These are phyloP conservation scores for Huntiella moniliformis DNA, from an alignment of 2,329 filamentous ascomycete genomes.

Conservation along the genomic window DNA sequence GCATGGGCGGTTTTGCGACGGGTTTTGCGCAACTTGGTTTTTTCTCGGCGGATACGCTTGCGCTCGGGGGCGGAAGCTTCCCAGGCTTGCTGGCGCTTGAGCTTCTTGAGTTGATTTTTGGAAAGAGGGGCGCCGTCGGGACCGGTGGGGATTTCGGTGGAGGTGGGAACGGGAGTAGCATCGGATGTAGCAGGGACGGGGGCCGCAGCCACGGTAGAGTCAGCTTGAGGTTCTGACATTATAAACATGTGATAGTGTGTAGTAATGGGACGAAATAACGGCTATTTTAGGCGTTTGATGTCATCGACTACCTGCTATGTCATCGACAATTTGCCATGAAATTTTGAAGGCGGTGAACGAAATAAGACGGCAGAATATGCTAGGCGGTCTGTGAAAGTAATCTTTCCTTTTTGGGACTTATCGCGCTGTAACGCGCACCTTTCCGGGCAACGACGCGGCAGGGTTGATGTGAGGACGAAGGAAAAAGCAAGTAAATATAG, in stretches of 20 bases:
- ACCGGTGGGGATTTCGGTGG: neutral
- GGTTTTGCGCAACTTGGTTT: slow-evolving; percentile 27
- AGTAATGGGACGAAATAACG: no score
- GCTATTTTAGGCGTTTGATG: no score
- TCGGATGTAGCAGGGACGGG: neutral
- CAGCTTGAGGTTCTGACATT: neutral
- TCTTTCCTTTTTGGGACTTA: slow-evolving; percentile 10
- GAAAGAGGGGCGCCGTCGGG: slow-evolving; percentile 32
- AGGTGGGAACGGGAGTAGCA: neutral
- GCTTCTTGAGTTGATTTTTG: slow-evolving; percentile 72
- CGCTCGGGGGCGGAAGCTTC: slow-evolving; percentile 49
- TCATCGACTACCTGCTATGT: neutral
- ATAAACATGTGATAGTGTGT: neutral
- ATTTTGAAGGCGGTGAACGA: slow-evolving; percentile 9
- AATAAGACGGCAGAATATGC: slow-evolving; percentile 3
- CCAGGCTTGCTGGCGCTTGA: slow-evolving; percentile 54
- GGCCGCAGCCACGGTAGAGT: neutral
- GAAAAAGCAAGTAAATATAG: slow-evolving; percentile 3
- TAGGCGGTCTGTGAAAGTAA: slow-evolving; percentile 3
- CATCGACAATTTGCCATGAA: slow-evolving; percentile 1
- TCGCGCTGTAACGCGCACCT: slow-evolving; percentile 3
- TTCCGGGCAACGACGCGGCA: neutral
- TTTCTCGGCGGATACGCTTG: slow-evolving; percentile 34
- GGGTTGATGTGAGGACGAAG: neutral
- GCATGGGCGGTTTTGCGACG: slow-evolving; percentile 32